Percentiles rank a stretch among this genome's conserved stretches.
These are phyloP conservation scores for Thalassiosira sp. DNA, from an alignment of 352 stramenopile species.

Conservation along the genomic window DNA sequence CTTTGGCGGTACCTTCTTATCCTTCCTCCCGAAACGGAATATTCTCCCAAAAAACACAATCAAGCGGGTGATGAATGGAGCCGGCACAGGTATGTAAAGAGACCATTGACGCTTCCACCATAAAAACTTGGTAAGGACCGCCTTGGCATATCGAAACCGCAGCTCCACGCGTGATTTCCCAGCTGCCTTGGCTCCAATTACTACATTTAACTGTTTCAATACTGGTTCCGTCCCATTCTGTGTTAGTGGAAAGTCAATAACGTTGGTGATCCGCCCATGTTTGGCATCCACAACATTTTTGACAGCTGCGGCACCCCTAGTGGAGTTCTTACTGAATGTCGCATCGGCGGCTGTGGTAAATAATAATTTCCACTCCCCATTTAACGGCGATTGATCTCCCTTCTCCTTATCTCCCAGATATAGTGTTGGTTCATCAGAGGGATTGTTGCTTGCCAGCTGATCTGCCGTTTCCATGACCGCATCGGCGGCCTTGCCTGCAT, in stretches of 20 bases:
- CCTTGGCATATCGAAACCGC: slow-evolving; percentile 45
- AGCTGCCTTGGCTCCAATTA: slow-evolving; percentile 32
- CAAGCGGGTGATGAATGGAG: slow-evolving; percentile 56
- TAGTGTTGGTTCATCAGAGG: slow-evolving; percentile 48
- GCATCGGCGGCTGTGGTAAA: slow-evolving; percentile 59
- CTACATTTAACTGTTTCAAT: slow-evolving; percentile 46
- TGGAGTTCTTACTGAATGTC: slow-evolving; percentile 54
- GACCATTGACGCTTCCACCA: slow-evolving; percentile 28
- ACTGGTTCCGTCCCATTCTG: slow-evolving; percentile 35
- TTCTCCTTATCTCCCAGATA: slow-evolving; percentile 58
- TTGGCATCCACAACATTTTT: slow-evolving; percentile 53
- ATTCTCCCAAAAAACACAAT: slow-evolving; percentile 60
- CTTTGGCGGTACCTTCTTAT: slow-evolving; percentile 47
- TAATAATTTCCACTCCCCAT: slow-evolving; percentile 53
- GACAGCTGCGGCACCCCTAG: slow-evolving; percentile 32
- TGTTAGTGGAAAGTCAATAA: slow-evolving; percentile 39
- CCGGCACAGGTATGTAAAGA: slow-evolving; percentile 61
- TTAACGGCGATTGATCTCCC: slow-evolving; percentile 25
- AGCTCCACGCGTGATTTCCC: slow-evolving; percentile 36
- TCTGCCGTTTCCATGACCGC: slow-evolving; percentile 45
- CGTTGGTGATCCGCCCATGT: slow-evolving; percentile 48
- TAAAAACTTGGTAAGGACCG: slow-evolving; percentile 43
- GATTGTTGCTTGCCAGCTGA: slow-evolving; percentile 41
- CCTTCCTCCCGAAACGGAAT: slow-evolving; percentile 44
- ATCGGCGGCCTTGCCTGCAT: slow-evolving; percentile 60